Conservation (phyloP, 768 basidiomycete genomes). For the Mycena alexandri region DNA sequence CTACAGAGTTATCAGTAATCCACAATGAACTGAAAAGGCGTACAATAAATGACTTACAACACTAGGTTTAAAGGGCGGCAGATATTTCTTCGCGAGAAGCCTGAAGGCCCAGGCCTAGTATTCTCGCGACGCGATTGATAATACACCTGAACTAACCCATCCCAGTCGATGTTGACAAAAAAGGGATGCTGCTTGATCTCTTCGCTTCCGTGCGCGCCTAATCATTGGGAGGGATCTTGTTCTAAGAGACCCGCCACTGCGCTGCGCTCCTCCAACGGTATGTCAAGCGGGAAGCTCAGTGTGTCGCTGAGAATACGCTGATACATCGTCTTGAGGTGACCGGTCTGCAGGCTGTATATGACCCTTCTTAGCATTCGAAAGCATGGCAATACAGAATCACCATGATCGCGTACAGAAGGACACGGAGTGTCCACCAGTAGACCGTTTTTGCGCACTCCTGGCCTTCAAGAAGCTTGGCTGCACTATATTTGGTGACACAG, state of each 20-base stretch:
- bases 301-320: slow-evolving; percentile 95
- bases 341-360: slow-evolving; percentile 69
- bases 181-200: slow-evolving; percentile 97
- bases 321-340: slow-evolving; percentile 97
- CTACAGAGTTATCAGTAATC: too few species aligned
- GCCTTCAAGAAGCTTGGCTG: slow-evolving; percentile 95
- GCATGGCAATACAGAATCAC: slow-evolving; percentile 46
- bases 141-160: slow-evolving; percentile 59
- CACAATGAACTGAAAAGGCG: background rate
- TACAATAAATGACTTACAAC: slow-evolving; percentile 69
- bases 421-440: slow-evolving; percentile 99
- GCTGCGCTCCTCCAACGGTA: slow-evolving; percentile 87
- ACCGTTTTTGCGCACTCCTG: slow-evolving; percentile 98
- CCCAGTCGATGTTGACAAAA: slow-evolving; percentile 95
- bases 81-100: slow-evolving; percentile 93
- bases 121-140: slow-evolving; percentile 11
- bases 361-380: slow-evolving; percentile 19
- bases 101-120: slow-evolving; percentile 47
- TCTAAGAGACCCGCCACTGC: slow-evolving; percentile 91
- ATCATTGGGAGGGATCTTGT: slow-evolving; percentile 85
- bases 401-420: slow-evolving; percentile 98
- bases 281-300: slow-evolving; percentile 90
- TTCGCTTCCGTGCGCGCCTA: slow-evolving; percentile 93
- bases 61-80: slow-evolving; percentile 97
- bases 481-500: slow-evolving; percentile 97